Percentiles rank a stretch among this genome's conserved stretches.
phyloP scores from a whole-genome alignment of 1,284 basidiomycete species.

The Ustilago nuda region DNA sequence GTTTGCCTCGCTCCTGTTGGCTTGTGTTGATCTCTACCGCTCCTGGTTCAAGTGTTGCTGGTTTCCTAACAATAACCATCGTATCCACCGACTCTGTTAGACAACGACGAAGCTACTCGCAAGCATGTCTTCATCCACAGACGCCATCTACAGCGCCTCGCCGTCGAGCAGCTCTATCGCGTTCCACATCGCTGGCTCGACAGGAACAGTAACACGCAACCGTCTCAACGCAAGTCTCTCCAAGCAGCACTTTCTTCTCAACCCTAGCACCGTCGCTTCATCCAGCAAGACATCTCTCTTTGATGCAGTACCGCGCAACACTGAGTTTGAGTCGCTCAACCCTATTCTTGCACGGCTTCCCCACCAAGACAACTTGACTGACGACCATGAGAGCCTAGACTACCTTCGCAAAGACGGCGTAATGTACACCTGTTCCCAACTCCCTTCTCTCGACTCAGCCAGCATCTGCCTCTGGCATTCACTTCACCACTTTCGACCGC shows the following conservation, averaged over 20 bases:
- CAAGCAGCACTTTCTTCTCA: constrained; percentile 44
- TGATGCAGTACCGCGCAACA: constrained; percentile 52
- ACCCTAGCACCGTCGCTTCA: constrained; percentile 18
- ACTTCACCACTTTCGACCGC: constrained; percentile 51
- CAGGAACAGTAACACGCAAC: constrained; percentile 22
- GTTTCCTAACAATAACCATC: neutral
- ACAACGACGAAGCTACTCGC: neutral
- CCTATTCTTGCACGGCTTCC: constrained; percentile 58
- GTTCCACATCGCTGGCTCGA: constrained; percentile 20
- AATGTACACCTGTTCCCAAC: constrained; percentile 53
- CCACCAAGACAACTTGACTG: constrained; percentile 7
- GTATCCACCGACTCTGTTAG: neutral
- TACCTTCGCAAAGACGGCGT: constrained; percentile 23
- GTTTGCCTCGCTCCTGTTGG: too few relatives aligned
- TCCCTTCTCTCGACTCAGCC: constrained; percentile 47
- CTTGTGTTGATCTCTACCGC: neutral
- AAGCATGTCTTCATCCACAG: constrained; percentile 3
- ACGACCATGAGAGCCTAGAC: constrained; percentile 19
- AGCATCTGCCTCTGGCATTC: constrained; percentile 50
- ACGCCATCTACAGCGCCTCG: neutral
- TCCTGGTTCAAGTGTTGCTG: neutral
- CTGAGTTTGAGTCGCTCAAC: constrained; percentile 40
- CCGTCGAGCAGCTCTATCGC: neutral
- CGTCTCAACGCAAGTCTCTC: constrained; percentile 25
- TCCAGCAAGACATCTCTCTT: constrained; percentile 24